Percentiles rank a stretch among this genome's conserved stretches.
phyloP scores from a whole-genome alignment of 2,329 filamentous ascomycete species.

The Alternaria rosae region DNA sequence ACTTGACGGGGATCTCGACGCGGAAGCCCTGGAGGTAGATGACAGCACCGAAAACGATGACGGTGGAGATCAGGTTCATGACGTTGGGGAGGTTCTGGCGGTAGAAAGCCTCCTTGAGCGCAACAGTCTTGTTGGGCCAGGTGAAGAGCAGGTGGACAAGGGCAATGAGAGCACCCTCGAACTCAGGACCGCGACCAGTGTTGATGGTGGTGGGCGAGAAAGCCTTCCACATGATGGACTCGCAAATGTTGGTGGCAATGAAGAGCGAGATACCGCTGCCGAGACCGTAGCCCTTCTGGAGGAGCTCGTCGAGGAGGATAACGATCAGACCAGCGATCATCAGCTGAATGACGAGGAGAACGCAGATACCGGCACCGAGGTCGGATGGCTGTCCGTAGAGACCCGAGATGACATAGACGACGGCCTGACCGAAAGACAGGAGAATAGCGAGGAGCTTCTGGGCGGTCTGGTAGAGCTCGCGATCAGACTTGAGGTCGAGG shows the following conservation, averaged over 20 bases:
- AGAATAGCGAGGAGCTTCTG: slow-evolving; percentile 94
- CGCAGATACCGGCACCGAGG: slow-evolving; percentile 96
- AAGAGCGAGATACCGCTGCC: slow-evolving; percentile 99
- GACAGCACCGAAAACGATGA: slow-evolving; percentile 92
- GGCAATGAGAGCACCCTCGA: slow-evolving; percentile 97
- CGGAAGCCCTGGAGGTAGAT: slow-evolving; percentile 99
- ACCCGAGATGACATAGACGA: slow-evolving; percentile 92
- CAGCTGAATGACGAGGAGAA: slow-evolving; percentile 96
- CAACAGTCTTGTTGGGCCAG: slow-evolving; percentile 99
- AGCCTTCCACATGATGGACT: slow-evolving; percentile 99
- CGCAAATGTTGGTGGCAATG: slow-evolving; percentile 99
- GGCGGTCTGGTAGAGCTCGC: slow-evolving; percentile 99
- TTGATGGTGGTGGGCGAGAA: slow-evolving; percentile 99
- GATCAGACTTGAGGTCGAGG: slow-evolving; percentile 99
- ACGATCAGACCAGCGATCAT: slow-evolving; percentile 98
- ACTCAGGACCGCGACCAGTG: slow-evolving; percentile 98
- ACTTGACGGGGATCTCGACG: slow-evolving; percentile 99
- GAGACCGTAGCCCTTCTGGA: slow-evolving; percentile 99
- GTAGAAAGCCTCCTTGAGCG: slow-evolving; percentile 98
- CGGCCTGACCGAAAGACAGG: slow-evolving; percentile 95
- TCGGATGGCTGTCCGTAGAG: slow-evolving; percentile 97
- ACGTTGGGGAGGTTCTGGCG: slow-evolving; percentile 99
- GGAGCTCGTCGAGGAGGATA: slow-evolving; percentile 97
- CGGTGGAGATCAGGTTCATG: slow-evolving; percentile 95
- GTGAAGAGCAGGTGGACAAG: slow-evolving; percentile 98